Evolutionary conservation across 208 protist genomes (phyloP).

Genomic region (Leishmania braziliensis): DNA sequence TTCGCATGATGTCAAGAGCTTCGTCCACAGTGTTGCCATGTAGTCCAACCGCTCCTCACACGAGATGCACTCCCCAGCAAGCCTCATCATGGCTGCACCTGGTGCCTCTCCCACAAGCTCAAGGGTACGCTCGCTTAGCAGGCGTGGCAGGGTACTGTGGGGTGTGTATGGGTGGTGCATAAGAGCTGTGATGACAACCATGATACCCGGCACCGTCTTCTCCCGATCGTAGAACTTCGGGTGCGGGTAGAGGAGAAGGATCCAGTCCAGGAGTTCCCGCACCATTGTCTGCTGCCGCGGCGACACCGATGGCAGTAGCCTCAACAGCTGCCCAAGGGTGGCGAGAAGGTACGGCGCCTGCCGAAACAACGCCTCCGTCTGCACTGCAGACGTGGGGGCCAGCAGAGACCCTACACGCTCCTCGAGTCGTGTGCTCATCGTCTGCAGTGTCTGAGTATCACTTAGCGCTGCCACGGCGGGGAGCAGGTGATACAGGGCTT

Average conservation of each 20-base stretch:
- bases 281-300: conserved; percentile 7
- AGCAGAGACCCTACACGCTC: conserved; percentile 7
- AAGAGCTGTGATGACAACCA: conserved; percentile 42
- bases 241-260: conserved; percentile 27
- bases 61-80: conserved; percentile 1
- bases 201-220: conserved; percentile 27
- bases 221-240: conserved; percentile 31
- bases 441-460: background rate
- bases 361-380: conserved; percentile 7
- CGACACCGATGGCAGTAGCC: conserved; percentile 29
- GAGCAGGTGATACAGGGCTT: conserved; percentile 17
- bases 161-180: conserved; percentile 10
- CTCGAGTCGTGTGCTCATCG: conserved; percentile 1
- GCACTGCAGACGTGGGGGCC: background rate
- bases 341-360: conserved; percentile 14
- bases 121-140: conserved; percentile 14
- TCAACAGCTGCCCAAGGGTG: conserved; percentile 23
- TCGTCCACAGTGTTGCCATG: conserved; percentile 16
- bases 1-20: conserved; percentile 2
- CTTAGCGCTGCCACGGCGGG: background rate
- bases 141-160: background rate
- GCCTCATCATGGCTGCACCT: background rate
- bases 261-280: conserved; percentile 24
- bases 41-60: background rate
- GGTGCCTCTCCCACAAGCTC: conserved; percentile 6